Base-by-base conservation (phyloP, 352 stramenopile species). In the Globisporangium carolinianum region DNA sequence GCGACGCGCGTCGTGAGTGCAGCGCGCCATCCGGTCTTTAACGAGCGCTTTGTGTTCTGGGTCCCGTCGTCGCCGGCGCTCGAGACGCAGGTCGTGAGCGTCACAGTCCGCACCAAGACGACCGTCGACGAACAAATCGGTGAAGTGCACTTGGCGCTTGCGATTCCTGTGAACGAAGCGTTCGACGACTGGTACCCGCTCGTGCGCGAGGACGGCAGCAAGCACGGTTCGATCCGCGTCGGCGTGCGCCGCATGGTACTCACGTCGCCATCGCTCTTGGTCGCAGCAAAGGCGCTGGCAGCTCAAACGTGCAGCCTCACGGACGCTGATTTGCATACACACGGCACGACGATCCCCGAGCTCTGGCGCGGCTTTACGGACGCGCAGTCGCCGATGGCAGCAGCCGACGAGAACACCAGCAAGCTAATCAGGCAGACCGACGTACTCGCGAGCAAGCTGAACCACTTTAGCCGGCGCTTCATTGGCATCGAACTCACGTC, bases 1-100 rank as follows among this genome's bases (percentile, higher is more conserved):
- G 66, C 70, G 42, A 78, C 77, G 0, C 53, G 55, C 14, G 65
- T 73, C 43, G 65, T 64, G 9, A 60, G 62, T 14, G 60, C 56
- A 15, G 67, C 58, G 5, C 65, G 68, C 32, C 66, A 62, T 10
- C 65, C 68, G 7, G 62, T 77, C 17, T 80, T 83, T 62, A 87
- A 87, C 57, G 76, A 89, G 37, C 76, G 81, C 0, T 91, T 91
- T 51, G 75, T 91, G 50, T 86, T 88, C 63, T 91, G 76, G 75
- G 42, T 86, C 17, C 68, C 76, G 32, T 78, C 76, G 0, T 79
- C 73, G 11, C 68, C 71, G 0, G 59, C 69, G 0, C 79, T 73
- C 54, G 73, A 83, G 17, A 59, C 75, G 42, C 67, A 67, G 9
- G 64, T 69, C 11, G 59, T 89, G 35, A 74, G 72, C 46, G 51